Conservation (phyloP, 176 grass and related monocot genomes). For the barley (Hordeum vulgare) region MorexV3_pseudomolecules_assembly NC_058522.1:557722733-557723232, state of each 20-base stretch:
- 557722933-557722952: slow-evolving; percentile 39
- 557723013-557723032: slow-evolving; percentile 33
- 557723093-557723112: slow-evolving; percentile 14
- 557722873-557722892: slow-evolving; percentile 66
- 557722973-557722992: not conserved
- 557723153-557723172: slow-evolving; percentile 13
- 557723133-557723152: not conserved
- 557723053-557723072: slow-evolving; percentile 7
- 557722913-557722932: slow-evolving; percentile 33
- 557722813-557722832: slow-evolving; percentile 71
- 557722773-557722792: slow-evolving; percentile 88
- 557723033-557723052: not conserved
- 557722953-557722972: slow-evolving; percentile 44
- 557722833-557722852: slow-evolving; percentile 39
- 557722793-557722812: slow-evolving; percentile 73
- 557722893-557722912: slow-evolving; percentile 58
- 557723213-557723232: not conserved
- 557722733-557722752: slow-evolving; percentile 78
- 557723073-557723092: slow-evolving; percentile 65
- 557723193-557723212: not conserved
- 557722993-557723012: slow-evolving; percentile 40
- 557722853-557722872: slow-evolving; percentile 58
- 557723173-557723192: not conserved
- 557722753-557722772: slow-evolving; percentile 97
- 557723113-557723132: not conserved